Evolutionary conservation across 495 filamentous ascomycete genomes (phyloP), one percentile per base, ranked within the genome.

Genomic region (Talaromyces proteolyticus): DNA sequence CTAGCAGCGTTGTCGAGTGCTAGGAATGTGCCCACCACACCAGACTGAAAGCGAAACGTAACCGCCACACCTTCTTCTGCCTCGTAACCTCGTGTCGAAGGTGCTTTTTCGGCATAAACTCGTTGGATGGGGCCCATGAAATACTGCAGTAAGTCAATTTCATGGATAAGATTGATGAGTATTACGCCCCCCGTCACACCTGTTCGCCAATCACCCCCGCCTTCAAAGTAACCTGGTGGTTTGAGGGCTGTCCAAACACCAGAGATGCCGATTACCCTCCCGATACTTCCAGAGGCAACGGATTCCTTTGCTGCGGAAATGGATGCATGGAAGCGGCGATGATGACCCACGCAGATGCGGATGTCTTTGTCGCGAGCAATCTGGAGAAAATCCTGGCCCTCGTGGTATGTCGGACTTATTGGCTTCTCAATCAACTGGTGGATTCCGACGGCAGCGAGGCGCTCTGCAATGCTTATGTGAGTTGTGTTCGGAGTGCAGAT

Each of bases 381-480:
- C 57, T 43, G 40, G 54, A 52, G 6, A 40, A 40, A 16, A 40
- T 14, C 38, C 5, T 5, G 4, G 12, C 6, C 38, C 4, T 5
- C 11, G 6, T 40, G 6, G 17, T 7, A 6, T n/a, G 6, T 16
- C 6, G 6, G 6, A 16, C 72, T 71, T 22, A 83, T 61, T 3
- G 80, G 80, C 48, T 83, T 83, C 57, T 83, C 80, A 29, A 82
- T 67, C 18, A 85, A 67, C 16, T 81, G 64, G 54, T 80, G 73
- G 36, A 83, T 63, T 1, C 72, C 74, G 10, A 57, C 67, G 0
- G 65, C 53, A 12, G 80, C 66, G 10, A 82, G 69, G 37, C 76
- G 66, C 18, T 73, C 70, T 4, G 76, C 60, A 12, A 82, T 51
- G 10, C 70, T 50, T 18, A 80, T 77, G 54, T 82, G 80, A 1